A percentile compares a stretch with the other conserved stretches of the same genome.
Evolutionary conservation across 768 basidiomycete genomes (phyloP).

Genomic region (Phylloporus scabripes): DNA sequence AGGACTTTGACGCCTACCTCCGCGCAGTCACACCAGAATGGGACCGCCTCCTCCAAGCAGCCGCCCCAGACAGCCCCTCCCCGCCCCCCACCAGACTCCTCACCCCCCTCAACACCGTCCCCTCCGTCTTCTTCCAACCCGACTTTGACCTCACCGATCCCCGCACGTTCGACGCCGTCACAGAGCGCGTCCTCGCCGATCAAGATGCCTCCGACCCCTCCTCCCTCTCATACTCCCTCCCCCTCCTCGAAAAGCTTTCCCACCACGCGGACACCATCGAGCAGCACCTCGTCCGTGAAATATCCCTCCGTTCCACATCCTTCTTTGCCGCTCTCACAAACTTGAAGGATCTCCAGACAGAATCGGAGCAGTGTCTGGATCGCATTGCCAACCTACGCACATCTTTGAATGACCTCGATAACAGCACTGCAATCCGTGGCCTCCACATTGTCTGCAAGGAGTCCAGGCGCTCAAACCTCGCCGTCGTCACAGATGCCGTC

Average conservation of each 20-base stretch:
- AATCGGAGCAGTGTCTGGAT: slow-evolving; percentile 76
- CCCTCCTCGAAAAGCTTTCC: slow-evolving; percentile 83
- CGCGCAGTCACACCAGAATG: slow-evolving; percentile 67
- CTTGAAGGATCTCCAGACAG: slow-evolving; percentile 85
- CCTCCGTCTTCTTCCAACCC: slow-evolving; percentile 72
- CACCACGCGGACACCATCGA: slow-evolving; percentile 92
- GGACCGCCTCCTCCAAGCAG: slow-evolving; percentile 59
- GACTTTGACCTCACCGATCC: slow-evolving; percentile 81
- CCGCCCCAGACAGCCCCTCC: slow-evolving; percentile 28
- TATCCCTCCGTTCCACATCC: slow-evolving; percentile 81
- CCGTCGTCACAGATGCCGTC: slow-evolving; percentile 54
- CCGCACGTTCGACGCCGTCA: slow-evolving; percentile 68
- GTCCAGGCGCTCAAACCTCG: slow-evolving; percentile 55
- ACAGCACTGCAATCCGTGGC: slow-evolving; percentile 72
- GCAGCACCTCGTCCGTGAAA: slow-evolving; percentile 90
- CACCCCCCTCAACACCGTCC: slow-evolving; percentile 71
- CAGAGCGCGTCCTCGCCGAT: slow-evolving; percentile 45
- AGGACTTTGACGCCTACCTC: slow-evolving; percentile 84
- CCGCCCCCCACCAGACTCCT: slow-evolving; percentile 41
- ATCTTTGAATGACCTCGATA: slow-evolving; percentile 71
- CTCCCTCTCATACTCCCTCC: slow-evolving; percentile 59
- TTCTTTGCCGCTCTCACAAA: slow-evolving; percentile 97
- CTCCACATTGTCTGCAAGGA: slow-evolving; percentile 67
- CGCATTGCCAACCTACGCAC: slow-evolving; percentile 69
- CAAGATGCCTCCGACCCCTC: slow-evolving; percentile 48